phyloP scores from a whole-genome alignment of 2,329 filamentous ascomycete genomes.

The Gyromitra esculenta region DNA sequence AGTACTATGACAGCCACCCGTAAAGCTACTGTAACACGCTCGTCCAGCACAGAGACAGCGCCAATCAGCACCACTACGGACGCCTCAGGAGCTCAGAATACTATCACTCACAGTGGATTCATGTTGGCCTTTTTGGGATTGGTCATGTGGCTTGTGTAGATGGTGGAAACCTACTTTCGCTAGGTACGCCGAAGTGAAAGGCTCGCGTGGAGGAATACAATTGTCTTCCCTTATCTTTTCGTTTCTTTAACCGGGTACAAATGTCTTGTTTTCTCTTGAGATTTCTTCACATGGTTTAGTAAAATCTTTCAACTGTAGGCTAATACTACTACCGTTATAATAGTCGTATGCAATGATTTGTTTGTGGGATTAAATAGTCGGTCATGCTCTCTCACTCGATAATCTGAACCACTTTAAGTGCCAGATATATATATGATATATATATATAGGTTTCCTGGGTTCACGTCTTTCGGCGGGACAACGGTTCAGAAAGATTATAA shows the following conservation, averaged over 20 bases:
- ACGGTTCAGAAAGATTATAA: too few species aligned
- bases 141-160: constrained; percentile 35
- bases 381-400: constrained; percentile 29
- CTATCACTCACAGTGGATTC: background rate
- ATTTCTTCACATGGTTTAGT: constrained; percentile 4
- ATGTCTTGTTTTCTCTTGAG: constrained; percentile 18
- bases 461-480: too few species aligned
- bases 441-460: too few species aligned
- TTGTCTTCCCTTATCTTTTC: constrained; percentile 13
- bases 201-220: constrained; percentile 15
- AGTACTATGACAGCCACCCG: constrained; percentile 13
- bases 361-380: background rate
- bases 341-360: background rate
- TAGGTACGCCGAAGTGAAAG: background rate
- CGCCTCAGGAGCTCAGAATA: constrained; percentile 11
- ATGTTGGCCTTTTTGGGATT: constrained; percentile 20
- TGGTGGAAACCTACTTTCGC: background rate
- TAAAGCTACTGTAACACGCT: background rate
- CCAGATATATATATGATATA: too few species aligned
- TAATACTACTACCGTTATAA: background rate
- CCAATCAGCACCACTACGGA: background rate
- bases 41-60: background rate
- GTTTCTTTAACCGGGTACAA: constrained; percentile 19
- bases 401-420: background rate
- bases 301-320: background rate